Evolutionary conservation across 2,329 filamentous ascomycete species (phyloP), one percentile per base, ranked within the genome.

Genomic region (Colletotrichum eleusines): DNA sequence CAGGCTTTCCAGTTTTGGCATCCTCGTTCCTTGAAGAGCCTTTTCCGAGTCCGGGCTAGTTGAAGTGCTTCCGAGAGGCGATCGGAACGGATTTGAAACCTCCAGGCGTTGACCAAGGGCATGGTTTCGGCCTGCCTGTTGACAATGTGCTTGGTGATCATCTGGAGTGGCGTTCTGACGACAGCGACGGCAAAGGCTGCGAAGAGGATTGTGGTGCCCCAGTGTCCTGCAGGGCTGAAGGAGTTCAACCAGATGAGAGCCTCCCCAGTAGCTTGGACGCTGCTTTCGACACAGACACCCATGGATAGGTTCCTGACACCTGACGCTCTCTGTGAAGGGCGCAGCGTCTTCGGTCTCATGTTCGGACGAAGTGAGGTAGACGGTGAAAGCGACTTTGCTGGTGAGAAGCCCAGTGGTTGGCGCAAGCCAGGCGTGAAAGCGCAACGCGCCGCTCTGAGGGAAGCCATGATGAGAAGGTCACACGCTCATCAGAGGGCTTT

Each of bases 1-100:
- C 81, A 82, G 3, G 81, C 71, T 76, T 84, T 87, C 85, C 85
- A 89, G 16, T 74, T 58, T 77, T 87, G 85, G 11, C 85, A 77
- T 5, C 84, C 83, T 68, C 82, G 82, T 1, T 74, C 72, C 72
- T 78, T 81, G 70, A 80, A 78, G 28, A 85, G 78, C 46, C 81
- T 76, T 42, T 60, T 72, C 11, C 55, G 48, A 20, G 61, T 48
- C 16, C 38, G 58, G 35, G 50, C 51, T 9, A 53, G 28, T 46
- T 61, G 35, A 26, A 46, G 23, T 12, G 48, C 35, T 7, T 16
- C 14, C 28, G 48, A 54, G 16, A 63, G 50, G 38, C 38, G 35
- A 23, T 26, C 23, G 26, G 53, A 18, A 14, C 7, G 23, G 7
- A 58, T 7, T 40, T 46, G 57, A 46, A 16, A 26, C 3, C 18